Evolutionary conservation across 805 yeast species (phyloP), one percentile per base, ranked within the genome.

Genomic region (Wickerhamomyces xylosicus): DNA sequence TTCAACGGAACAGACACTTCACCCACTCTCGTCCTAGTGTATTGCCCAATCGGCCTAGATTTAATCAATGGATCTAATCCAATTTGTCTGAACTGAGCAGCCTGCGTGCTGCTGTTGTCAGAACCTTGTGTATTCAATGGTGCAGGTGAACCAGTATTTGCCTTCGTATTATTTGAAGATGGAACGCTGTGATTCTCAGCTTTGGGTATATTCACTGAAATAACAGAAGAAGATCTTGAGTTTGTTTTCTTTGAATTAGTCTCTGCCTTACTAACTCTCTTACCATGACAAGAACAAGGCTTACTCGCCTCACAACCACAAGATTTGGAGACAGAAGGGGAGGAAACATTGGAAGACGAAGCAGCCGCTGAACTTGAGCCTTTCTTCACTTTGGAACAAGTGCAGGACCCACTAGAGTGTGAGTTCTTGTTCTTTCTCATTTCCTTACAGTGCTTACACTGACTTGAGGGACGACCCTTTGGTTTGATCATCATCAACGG

Each of bases 381-480:
- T 22, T 54, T 58, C 29, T 57, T 59, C 36, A 56, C 45, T 14
- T 74, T 69, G 10, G 79, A 77, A 63, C 95, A 85, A 3, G 75
- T 67, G 59, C 97, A 85, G 17, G 71, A 58, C 6, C 73, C 73
- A 1, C 63, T 52, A 0, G 71, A 62, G 54, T 84, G 92, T 2
- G 76, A 64, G 49, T 79, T 77, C 48, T 79, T 80, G 44, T 67
- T 54, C 53, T 77, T 79, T 29, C 95, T 64, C 47, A 79, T 72
- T 41, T 80, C 85, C 45, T 86, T 77, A 56, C 95, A 90, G 55
- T 84, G 94, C 31, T 71, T 67, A 54, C 97, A 90, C 53, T 87
- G 95, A 2, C 95, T 79, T 0, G 95, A 78, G 1, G 98, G 98
- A 41, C 98, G 69, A 3, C 98, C 98, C 56, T 92, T 92, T 15